Percentiles rank a stretch among this genome's conserved stretches.
These are phyloP conservation scores for Coemansia sp. DNA, from an alignment of 192 early-diverging fungal species.

Conservation along the genomic window DNA sequence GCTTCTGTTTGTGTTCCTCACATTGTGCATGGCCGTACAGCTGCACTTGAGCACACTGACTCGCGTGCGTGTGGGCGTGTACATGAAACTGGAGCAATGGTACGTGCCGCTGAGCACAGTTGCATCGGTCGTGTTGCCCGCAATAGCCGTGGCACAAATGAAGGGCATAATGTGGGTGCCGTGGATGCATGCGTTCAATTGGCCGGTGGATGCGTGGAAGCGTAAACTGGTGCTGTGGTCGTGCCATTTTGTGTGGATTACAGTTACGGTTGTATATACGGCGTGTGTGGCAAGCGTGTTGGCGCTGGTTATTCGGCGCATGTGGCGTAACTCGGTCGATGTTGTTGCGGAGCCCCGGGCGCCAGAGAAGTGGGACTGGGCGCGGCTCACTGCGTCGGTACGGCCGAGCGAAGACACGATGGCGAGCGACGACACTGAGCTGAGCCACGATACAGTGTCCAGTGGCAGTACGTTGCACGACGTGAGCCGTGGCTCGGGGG, in stretches of 20 bases:
- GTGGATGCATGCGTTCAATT: constrained; percentile 37
- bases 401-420: constrained; percentile 17
- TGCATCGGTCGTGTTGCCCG: constrained; percentile 22
- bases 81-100: constrained; percentile 36
- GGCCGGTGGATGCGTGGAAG: constrained; percentile 18
- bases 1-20: constrained; percentile 31
- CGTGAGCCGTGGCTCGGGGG: background rate
- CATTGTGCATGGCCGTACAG: constrained; percentile 32
- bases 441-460: background rate
- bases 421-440: too few species aligned
- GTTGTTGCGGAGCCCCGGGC: constrained; percentile 20
- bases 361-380: constrained; percentile 55
- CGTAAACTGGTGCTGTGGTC: constrained; percentile 33
- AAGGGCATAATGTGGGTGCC: constrained; percentile 36
- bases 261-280: constrained; percentile 33
- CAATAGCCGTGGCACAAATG: constrained; percentile 32
- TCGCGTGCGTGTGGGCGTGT: constrained; percentile 21
- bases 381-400: constrained; percentile 11
- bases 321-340: constrained; percentile 46
- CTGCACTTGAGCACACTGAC: constrained; percentile 51
- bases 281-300: constrained; percentile 14
- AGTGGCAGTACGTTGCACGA: background rate
- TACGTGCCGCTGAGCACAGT: constrained; percentile 24
- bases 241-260: constrained; percentile 43
- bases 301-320: constrained; percentile 27